Conservation (phyloP, 495 filamentous ascomycete species). For the Pseudevernia furfuracea region DNA sequence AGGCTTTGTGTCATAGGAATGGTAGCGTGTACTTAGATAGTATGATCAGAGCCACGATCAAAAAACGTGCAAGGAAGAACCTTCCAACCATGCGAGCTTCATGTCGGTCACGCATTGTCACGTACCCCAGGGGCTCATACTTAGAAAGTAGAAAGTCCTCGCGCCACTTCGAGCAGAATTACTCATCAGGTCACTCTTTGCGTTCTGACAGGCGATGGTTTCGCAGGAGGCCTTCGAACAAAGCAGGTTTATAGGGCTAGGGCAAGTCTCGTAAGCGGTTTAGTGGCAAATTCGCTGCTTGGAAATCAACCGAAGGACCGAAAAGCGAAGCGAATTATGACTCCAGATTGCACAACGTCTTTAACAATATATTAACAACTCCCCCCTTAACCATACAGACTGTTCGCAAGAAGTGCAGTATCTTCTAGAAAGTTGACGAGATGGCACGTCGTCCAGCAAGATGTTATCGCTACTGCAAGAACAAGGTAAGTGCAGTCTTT, state of each 20-base stretch:
- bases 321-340: slow-evolving; percentile 13
- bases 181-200: no score
- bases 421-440: slow-evolving; percentile 56
- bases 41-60: no score
- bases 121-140: no score
- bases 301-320: slow-evolving; percentile 18
- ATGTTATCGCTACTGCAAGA: slow-evolving; percentile 99
- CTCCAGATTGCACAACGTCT: slow-evolving; percentile 1
- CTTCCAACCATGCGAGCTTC: no score
- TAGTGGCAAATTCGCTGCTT: slow-evolving; percentile 16
- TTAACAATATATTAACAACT: neutral
- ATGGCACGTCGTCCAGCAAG: slow-evolving; percentile 98
- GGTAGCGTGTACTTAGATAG: no score
- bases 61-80: no score
- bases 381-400: neutral
- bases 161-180: no score
- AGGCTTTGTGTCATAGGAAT: no score
- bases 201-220: no score
- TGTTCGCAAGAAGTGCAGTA: slow-evolving; percentile 49
- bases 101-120: no score
- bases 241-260: neutral
- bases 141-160: no score
- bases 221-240: neutral
- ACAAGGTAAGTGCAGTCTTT: slow-evolving; percentile 69
- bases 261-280: neutral